phyloP scores from a whole-genome alignment of 805 yeast genomes.

The Yamadazyma philogaea region DNA sequence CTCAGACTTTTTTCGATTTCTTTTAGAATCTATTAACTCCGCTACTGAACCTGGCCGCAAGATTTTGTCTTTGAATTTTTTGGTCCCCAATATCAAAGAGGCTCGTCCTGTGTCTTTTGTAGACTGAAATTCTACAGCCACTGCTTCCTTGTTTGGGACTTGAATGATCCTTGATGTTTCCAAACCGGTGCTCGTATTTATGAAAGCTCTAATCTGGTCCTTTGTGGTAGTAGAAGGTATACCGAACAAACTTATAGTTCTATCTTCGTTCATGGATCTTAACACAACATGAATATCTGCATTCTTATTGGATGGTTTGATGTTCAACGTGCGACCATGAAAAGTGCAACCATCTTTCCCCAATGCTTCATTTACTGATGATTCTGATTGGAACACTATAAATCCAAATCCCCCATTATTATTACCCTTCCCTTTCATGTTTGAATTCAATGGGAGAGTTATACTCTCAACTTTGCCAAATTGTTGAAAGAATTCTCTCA shows the following conservation, averaged over 20 bases:
- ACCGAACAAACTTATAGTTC: conserved; percentile 9
- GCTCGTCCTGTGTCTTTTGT: conserved; percentile 12
- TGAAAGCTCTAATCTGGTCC: conserved; percentile 33
- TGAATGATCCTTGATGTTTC: not conserved
- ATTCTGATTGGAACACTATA: conserved; percentile 43
- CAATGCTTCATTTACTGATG: conserved; percentile 49
- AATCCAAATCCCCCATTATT: conserved; percentile 66
- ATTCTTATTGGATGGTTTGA: conserved; percentile 25
- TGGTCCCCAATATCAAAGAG: conserved; percentile 7
- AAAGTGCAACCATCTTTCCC: conserved; percentile 38
- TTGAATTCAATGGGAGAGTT: conserved; percentile 43
- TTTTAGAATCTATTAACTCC: not conserved
- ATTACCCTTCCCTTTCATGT: conserved; percentile 28
- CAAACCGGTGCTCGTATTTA: conserved; percentile 3
- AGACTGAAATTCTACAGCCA: conserved; percentile 5
- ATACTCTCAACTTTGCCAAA: conserved; percentile 56
- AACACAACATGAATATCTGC: conserved; percentile 3
- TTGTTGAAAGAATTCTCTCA: conserved; percentile 42
- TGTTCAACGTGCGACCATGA: conserved; percentile 47
- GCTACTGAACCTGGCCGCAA: conserved; percentile 6
- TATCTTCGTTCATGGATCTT: conserved; percentile 16
- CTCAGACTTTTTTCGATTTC: not conserved
- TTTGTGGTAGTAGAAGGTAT: conserved; percentile 10
- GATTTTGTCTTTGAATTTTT: conserved; percentile 1
- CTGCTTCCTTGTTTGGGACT: conserved; percentile 20